A percentile compares a stretch with the other conserved stretches of the same genome.
These are phyloP conservation scores for Bocquillonia castaneifolia DNA, from an alignment of 441 rosid genomes.

Conservation along the genomic window DNA sequence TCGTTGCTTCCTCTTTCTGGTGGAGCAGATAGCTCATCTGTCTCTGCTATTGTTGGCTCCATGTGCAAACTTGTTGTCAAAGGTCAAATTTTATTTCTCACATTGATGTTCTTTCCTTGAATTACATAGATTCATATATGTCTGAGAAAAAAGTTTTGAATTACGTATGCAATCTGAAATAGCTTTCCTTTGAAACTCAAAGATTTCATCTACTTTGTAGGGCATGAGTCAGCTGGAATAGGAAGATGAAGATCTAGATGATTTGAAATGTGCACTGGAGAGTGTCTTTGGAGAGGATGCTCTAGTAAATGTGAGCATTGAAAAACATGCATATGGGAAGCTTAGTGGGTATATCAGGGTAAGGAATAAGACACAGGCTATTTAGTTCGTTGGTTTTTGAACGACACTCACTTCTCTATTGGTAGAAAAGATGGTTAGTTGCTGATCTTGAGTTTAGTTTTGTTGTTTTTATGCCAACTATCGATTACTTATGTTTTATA, in stretches of 20 bases:
- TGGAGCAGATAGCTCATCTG: slow-evolving; percentile 90
- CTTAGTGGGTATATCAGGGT: slow-evolving; percentile 88
- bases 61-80: slow-evolving; percentile 95
- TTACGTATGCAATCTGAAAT: no score
- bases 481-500: not conserved
- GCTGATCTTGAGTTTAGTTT: slow-evolving; percentile 13
- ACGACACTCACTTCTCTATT: slow-evolving; percentile 33
- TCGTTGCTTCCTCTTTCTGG: slow-evolving; percentile 98
- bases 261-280: no score
- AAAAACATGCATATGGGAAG: slow-evolving; percentile 68
- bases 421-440: slow-evolving; percentile 46
- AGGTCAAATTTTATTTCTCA: slow-evolving; percentile 37
- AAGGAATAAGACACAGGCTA: slow-evolving; percentile 92
- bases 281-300: slow-evolving; percentile 95
- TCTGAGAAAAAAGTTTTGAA: no score
- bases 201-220: no score
- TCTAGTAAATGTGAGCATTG: slow-evolving; percentile 69
- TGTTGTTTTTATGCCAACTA: not conserved
- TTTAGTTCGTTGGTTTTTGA: slow-evolving; percentile 53
- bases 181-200: no score
- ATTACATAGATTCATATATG: no score
- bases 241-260: no score
- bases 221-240: no score
- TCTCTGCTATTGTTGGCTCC: slow-evolving; percentile 96
- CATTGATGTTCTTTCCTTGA: no score